These are phyloP conservation scores for Knoxdaviesia capensis DNA, from an alignment of 2,329 filamentous ascomycete species.

Conservation along the genomic window DNA sequence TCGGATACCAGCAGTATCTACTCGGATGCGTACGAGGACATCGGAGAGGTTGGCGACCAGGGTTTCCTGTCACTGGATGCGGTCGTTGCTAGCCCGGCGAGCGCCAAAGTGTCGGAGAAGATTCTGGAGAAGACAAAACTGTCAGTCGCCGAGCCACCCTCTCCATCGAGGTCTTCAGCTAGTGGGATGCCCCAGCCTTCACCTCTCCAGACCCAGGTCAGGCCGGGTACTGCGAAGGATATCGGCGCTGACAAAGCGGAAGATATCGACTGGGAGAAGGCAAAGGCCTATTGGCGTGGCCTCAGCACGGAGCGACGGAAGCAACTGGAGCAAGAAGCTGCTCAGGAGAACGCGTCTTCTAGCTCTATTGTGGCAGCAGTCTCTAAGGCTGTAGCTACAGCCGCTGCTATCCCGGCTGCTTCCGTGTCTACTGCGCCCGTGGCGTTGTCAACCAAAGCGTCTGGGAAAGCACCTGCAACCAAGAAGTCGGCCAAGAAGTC, in stretches of 20 bases:
- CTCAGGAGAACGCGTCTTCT: no score
- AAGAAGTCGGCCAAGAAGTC: no score
- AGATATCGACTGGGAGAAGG: constrained; percentile 41
- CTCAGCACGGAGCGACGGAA: constrained; percentile 41
- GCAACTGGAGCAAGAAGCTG: constrained; percentile 36
- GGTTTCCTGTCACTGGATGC: constrained; percentile 58
- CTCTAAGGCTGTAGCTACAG: no score
- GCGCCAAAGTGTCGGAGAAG: constrained; percentile 2
- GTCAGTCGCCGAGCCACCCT: no score
- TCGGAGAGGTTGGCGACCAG: constrained; percentile 40
- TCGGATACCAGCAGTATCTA: constrained; percentile 39
- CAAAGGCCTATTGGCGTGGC: constrained; percentile 50
- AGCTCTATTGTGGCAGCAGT: no score
- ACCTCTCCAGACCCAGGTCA: no score
- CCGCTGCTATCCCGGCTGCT: no score
- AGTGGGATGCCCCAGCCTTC: background rate
- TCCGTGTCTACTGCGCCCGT: no score
- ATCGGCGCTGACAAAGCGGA: background rate
- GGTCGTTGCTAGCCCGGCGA: constrained; percentile 32
- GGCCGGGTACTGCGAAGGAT: no score
- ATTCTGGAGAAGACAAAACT: constrained; percentile 1
- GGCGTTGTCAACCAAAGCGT: no score
- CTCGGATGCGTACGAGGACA: constrained; percentile 59
- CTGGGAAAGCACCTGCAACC: no score
- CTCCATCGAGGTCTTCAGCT: background rate